Base-by-base conservation (phyloP, 2,329 filamentous ascomycete genomes). In the Parafenestella ontariensis region DNA sequence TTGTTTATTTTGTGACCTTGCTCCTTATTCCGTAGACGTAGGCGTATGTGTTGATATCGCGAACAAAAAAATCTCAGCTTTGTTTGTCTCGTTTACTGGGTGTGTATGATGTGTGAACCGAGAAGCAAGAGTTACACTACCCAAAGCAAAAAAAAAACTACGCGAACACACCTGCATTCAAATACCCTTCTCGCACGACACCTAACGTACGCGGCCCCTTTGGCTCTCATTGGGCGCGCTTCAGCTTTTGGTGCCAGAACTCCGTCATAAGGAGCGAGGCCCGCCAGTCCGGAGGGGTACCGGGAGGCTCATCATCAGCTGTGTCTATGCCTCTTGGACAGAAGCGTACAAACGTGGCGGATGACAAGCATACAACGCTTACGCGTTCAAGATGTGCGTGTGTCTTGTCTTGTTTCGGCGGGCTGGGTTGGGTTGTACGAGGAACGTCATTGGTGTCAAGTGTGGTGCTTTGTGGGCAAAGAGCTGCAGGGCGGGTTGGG, bases 41-140 rank as follows among this genome's bases (percentile, higher is more conserved):
- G n/a, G n/a, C n/a, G n/a, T n/a, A n/a, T n/a, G n/a, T n/a, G n/a
- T n/a, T n/a, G n/a, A n/a, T n/a, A n/a, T n/a, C n/a, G n/a, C n/a
- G n/a, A n/a, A n/a, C n/a, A n/a, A n/a, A n/a, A n/a, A n/a, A 24
- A 28, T 40, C 29, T 45, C 24, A 43, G 28, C 37, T 17, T 34
- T 24, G 7, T 31, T 43, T 28, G 45, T 83, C 79, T 56, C 87
- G n/a, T n/a, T n/a, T n/a, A n/a, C n/a, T n/a, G n/a, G n/a, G n/a
- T n/a, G n/a, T n/a, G n/a, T n/a, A n/a, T n/a, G n/a, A n/a, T n/a
- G n/a, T n/a, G n/a, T n/a, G n/a, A n/a, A n/a, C n/a, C n/a, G n/a
- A n/a, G n/a, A n/a, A n/a, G n/a, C n/a, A n/a, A n/a, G n/a, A n/a
- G n/a, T n/a, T n/a, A n/a, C n/a, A n/a, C n/a, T n/a, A n/a, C n/a